Evolutionary conservation across 305 asterid species (phyloP).

Genomic region (Fraxinus platypoda): DNA sequence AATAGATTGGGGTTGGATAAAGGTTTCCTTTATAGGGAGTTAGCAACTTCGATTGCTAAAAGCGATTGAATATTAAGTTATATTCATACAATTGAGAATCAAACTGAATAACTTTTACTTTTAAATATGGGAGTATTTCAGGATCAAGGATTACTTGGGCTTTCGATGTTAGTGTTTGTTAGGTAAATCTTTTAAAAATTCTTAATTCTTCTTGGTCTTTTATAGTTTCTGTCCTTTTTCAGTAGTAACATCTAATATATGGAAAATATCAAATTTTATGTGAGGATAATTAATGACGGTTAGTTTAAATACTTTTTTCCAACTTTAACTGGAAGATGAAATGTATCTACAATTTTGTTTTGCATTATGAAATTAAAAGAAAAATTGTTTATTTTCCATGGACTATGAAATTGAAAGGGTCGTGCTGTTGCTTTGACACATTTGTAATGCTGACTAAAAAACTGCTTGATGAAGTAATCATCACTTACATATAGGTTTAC

Average conservation of each 20-base stretch:
- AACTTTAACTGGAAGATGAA: background rate
- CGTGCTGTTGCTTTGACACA: background rate
- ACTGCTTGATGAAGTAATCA: background rate
- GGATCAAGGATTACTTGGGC: slow-evolving; percentile 90
- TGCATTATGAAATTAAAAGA: background rate
- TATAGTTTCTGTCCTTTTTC: background rate
- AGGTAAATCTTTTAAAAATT: slow-evolving; percentile 55
- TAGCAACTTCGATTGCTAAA: slow-evolving; percentile 20
- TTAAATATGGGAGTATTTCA: slow-evolving; percentile 74
- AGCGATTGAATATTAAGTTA: slow-evolving; percentile 24
- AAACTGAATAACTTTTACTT: slow-evolving; percentile 36
- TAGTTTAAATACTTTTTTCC: background rate
- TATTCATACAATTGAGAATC: slow-evolving; percentile 27
- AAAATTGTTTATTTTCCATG: background rate
- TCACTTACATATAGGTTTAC: background rate
- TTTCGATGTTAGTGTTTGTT: slow-evolving; percentile 79
- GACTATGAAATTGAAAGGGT: background rate
- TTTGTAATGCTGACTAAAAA: background rate
- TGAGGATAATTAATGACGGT: background rate
- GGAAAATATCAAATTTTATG: background rate
- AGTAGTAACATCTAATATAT: slow-evolving; percentile 1
- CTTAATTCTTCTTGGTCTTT: slow-evolving; percentile 17
- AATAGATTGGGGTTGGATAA: slow-evolving; percentile 25
- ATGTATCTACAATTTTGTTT: background rate
- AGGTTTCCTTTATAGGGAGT: background rate